phyloP scores from a whole-genome alignment of 208 protist genomes.

The Crithidia acanthocephali region DNA sequence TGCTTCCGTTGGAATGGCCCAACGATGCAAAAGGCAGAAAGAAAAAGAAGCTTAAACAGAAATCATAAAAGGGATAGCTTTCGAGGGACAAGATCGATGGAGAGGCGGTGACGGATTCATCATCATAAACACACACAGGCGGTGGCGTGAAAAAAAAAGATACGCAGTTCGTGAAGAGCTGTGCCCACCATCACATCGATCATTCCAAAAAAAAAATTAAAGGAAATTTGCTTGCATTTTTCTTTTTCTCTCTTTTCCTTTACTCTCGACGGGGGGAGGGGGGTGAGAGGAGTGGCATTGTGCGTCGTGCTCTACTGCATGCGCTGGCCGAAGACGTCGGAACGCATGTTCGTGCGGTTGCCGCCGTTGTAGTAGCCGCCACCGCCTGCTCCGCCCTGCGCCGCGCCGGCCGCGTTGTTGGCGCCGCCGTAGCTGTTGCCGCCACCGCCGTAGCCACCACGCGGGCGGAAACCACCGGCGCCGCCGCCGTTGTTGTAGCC shows the following conservation, averaged over 20 bases:
- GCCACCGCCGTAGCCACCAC: constrained; percentile 26
- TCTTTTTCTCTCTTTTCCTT: background rate
- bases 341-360: constrained; percentile 39
- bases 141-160: background rate
- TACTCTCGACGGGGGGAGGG: background rate
- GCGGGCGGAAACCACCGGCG: constrained; percentile 13
- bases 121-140: constrained; percentile 2
- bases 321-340: constrained; percentile 61
- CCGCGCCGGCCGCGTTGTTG: too few species aligned
- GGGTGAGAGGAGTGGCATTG: too few species aligned
- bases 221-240: background rate
- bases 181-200: background rate
- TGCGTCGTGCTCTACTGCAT: constrained; percentile 13
- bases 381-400: too few species aligned
- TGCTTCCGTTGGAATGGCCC: background rate
- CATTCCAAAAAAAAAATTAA: background rate
- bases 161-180: too few species aligned
- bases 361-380: constrained; percentile 25
- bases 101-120: background rate
- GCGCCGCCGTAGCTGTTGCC: constrained; percentile 25
- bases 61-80: background rate
- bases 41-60: too few species aligned
- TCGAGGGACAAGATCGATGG: background rate
- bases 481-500: constrained; percentile 15
- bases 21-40: background rate